These are phyloP conservation scores for Gossypium gossypioides DNA, from an alignment of 441 rosid species.

Conservation along the genomic window DNA sequence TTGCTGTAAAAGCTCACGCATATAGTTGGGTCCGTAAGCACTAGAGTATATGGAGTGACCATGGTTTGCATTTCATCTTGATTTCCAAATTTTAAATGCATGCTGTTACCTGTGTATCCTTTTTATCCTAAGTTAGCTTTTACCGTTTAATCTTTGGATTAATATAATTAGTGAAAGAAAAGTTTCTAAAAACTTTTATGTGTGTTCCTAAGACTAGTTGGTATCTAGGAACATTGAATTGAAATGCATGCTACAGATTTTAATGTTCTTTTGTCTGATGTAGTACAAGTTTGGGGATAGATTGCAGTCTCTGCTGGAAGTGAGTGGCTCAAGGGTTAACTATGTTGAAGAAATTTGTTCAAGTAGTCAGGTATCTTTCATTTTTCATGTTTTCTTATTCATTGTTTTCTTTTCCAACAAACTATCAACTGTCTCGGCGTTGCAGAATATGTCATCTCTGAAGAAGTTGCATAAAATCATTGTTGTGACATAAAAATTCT, in stretches of 20 bases:
- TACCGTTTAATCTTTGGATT: neutral
- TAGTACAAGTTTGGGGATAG: constrained; percentile 61
- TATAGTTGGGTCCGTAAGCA: neutral
- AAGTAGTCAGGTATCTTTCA: constrained; percentile 50
- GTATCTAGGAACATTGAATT: neutral
- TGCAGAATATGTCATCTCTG: neutral
- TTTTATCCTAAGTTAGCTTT: neutral
- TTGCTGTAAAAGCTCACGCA: neutral
- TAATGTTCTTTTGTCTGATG: constrained; percentile 12
- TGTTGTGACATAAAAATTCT: neutral
- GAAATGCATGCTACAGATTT: neutral
- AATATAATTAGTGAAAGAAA: neutral
- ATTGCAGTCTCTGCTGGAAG: constrained; percentile 39
- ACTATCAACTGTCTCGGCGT: neutral
- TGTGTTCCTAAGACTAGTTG: neutral
- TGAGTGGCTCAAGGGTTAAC: constrained; percentile 55
- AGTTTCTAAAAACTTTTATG: neutral
- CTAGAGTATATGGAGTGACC: neutral
- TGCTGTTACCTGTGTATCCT: neutral
- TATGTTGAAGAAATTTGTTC: constrained; percentile 43
- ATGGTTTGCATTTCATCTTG: neutral
- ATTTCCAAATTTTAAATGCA: neutral
- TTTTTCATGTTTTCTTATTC: neutral
- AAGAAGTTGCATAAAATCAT: neutral
- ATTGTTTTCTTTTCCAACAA: neutral